Percentiles rank a stretch among this genome's conserved stretches.
Evolutionary conservation across 2,329 filamentous ascomycete species (phyloP).

Genomic region (Xylaria polymorpha): DNA sequence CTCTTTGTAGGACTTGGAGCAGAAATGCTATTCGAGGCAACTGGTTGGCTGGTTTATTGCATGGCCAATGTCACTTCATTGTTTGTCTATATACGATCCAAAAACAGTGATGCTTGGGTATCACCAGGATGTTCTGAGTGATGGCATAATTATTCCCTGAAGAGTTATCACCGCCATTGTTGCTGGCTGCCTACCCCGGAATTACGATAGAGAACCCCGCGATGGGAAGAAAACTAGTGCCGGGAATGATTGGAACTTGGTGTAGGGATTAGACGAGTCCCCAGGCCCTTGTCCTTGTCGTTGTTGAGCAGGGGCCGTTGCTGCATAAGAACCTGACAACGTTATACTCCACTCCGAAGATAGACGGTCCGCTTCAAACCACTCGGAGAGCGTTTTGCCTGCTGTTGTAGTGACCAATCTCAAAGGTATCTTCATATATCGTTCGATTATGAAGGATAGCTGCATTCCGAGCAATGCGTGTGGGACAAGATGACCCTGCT

Average conservation of each 20-base stretch:
- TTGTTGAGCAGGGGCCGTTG: conserved; percentile 23
- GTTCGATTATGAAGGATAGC: conserved; percentile 31
- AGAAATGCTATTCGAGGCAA: not conserved
- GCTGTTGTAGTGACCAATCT: conserved; percentile 6
- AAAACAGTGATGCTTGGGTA: conserved; percentile 1
- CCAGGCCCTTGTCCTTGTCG: conserved; percentile 27
- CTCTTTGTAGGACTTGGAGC: conserved; percentile 1
- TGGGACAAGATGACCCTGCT: conserved; percentile 10
- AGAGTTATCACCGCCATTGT: conserved; percentile 1
- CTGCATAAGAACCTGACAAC: conserved; percentile 24
- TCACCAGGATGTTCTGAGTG: conserved; percentile 12
- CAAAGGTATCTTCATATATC: conserved; percentile 15
- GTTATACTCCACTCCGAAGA: conserved; percentile 17
- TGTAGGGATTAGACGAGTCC: conserved; percentile 22
- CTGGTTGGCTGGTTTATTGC: conserved; percentile 6
- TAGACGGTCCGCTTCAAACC: conserved; percentile 10
- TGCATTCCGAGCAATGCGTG: conserved; percentile 19
- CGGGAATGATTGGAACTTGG: conserved; percentile 3
- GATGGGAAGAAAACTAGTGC: conserved; percentile 9
- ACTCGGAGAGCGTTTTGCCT: conserved; percentile 10
- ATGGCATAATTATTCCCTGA: conserved; percentile 21
- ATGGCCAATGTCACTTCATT: conserved; percentile 17
- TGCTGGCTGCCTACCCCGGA: conserved; percentile 21
- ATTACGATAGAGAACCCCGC: conserved; percentile 17
- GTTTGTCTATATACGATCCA: conserved; percentile 7